Percentiles rank a stretch among this genome's conserved stretches.
Evolutionary conservation across 768 basidiomycete genomes (phyloP).

Genomic region (Leccinum boreale): DNA sequence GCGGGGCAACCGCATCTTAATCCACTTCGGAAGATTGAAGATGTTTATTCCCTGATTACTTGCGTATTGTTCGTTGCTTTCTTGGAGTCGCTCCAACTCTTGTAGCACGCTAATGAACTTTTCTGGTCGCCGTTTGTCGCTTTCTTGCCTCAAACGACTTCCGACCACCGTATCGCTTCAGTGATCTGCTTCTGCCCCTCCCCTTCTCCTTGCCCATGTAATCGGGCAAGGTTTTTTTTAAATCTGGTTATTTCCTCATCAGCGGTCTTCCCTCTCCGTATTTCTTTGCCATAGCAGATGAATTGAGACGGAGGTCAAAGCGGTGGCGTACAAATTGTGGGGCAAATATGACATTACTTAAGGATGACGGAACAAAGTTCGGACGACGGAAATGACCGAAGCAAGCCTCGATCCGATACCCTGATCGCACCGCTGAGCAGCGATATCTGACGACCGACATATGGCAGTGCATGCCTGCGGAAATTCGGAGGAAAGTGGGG

Average conservation of each 20-base stretch:
- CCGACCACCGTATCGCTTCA: constrained; percentile 43
- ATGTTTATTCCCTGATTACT: constrained; percentile 8
- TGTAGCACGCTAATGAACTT: constrained; percentile 36
- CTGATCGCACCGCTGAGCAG: not conserved
- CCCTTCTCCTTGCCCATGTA: constrained; percentile 22
- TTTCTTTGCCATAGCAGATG: constrained; percentile 59
- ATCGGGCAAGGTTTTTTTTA: constrained; percentile 48
- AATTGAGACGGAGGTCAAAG: constrained; percentile 63
- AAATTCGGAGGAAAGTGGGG: not conserved
- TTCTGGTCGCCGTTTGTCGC: constrained; percentile 5
- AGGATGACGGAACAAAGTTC: not conserved
- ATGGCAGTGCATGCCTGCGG: not conserved
- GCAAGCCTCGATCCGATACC: not conserved
- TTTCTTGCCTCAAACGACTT: constrained; percentile 46
- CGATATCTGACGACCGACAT: constrained; percentile 14
- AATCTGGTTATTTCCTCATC: constrained; percentile 53
- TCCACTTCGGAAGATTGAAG: not conserved
- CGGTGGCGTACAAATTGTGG: constrained; percentile 62
- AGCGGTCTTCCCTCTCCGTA: constrained; percentile 48
- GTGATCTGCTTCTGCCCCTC: constrained; percentile 7
- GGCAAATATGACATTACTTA: constrained; percentile 52
- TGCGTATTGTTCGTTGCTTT: not conserved
- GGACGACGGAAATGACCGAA: not conserved
- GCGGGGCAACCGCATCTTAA: not conserved
- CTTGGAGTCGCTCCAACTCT: constrained; percentile 31